Evolutionary conservation across 805 yeast species (phyloP).

Genomic region (Hanseniaspora taiwanica): DNA sequence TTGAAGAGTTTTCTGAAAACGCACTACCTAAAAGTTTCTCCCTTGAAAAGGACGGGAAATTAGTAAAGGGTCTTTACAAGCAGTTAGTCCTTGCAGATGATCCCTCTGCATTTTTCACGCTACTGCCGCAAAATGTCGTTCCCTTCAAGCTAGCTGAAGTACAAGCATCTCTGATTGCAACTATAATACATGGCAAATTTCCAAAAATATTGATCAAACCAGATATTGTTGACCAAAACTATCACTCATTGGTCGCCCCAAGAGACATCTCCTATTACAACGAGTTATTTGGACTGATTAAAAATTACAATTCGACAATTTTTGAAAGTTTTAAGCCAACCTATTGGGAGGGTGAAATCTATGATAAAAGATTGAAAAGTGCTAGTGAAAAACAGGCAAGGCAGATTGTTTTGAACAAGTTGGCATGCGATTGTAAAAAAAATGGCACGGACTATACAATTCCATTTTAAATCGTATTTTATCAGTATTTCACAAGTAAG

Average conservation of each 20-base stretch:
- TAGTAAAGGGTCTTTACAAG: constrained; percentile 18
- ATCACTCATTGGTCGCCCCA: constrained; percentile 12
- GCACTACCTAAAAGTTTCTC: background rate
- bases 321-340: background rate
- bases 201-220: constrained; percentile 7
- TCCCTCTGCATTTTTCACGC: constrained; percentile 52
- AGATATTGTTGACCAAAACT: constrained; percentile 6
- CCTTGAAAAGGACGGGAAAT: constrained; percentile 18
- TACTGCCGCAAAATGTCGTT: constrained; percentile 45
- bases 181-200: constrained; percentile 46
- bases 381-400: background rate
- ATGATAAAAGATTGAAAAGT: background rate
- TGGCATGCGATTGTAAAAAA: background rate
- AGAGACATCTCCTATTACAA: constrained; percentile 18
- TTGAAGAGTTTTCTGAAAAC: constrained; percentile 24
- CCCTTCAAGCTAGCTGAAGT: constrained; percentile 50
- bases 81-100: constrained; percentile 20
- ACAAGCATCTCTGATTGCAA: constrained; percentile 53
- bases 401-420: background rate
- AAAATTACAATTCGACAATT: constrained; percentile 6
- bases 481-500: constrained; percentile 1
- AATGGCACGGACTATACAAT: background rate
- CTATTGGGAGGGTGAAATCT: background rate
- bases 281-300: constrained; percentile 13
- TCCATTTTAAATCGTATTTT: background rate